Evolutionary conservation across 768 basidiomycete genomes (phyloP), one percentile per base, ranked within the genome.

Genomic region (Auricularia heimuer): DNA sequence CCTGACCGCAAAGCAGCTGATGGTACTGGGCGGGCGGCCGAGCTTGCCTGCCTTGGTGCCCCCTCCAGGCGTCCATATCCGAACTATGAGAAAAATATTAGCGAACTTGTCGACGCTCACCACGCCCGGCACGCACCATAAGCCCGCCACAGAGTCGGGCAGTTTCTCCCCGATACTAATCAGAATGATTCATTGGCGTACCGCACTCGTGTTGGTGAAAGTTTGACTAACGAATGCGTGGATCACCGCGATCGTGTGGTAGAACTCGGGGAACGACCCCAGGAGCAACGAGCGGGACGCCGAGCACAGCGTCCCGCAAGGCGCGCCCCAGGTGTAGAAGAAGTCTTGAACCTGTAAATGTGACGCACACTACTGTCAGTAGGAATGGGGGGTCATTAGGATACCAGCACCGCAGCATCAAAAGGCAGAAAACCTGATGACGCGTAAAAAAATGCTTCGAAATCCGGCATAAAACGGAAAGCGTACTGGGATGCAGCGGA

Each of bases 291-390:
- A 60, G 24, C 56, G 56, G 11, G 56, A 60, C 24, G 56, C 56
- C 33, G 56, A 60, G 34, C 56, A 60, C 56, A 60, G 16, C 4
- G 33, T 60, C 7, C 56, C 56, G 11, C 21, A 11, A 3, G 56
- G 56, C 10, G 56, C 56, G 56, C 56, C 56, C 56, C 56, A 60
- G 12, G 56, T 60, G 29, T 60, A 60, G 56, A 60, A 60, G 34
- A 60, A 60, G 29, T 60, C 56, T 35, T 60, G 56, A 10, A 51
- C 47, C 47, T 29, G 24, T 29, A 29, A 29, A 29, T 51, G 16
- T 16, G 8, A 10, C 10, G 21, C 47, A 16, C 16, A 10, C 4
- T 4, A 51, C 24, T 29, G 47, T 51, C 47, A 18, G 21, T 18
- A 51, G 11, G 21, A 6, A 4, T 12, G 47, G 11, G 18, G 14